phyloP scores from a whole-genome alignment of 2,329 filamentous ascomycete genomes.

The Teratosphaeria nubilosa region DNA sequence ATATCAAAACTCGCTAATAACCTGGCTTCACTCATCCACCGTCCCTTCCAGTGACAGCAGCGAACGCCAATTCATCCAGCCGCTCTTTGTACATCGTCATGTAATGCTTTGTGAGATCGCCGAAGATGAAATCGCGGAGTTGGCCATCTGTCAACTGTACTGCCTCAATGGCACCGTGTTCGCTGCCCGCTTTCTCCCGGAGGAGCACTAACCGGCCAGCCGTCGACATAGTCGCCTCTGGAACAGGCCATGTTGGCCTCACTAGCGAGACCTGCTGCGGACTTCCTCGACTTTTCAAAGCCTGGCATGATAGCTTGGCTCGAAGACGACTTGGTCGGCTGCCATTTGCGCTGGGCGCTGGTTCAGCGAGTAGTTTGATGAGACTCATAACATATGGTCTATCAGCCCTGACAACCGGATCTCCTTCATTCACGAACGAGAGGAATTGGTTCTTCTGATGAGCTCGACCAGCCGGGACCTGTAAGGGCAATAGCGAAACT shows the following conservation, averaged over 20 bases:
- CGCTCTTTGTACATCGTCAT: conserved; percentile 69
- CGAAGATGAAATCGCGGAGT: conserved; percentile 63
- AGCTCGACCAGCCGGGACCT: conserved; percentile 39
- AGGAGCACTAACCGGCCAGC: conserved; percentile 61
- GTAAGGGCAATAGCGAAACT: conserved; percentile 58
- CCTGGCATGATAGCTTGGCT: conserved; percentile 8
- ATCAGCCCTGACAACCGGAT: conserved; percentile 69
- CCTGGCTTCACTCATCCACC: not conserved
- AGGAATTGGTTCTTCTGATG: conserved; percentile 58
- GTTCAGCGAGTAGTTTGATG: conserved; percentile 57
- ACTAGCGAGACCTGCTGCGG: conserved; percentile 3
- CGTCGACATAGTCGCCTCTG: conserved; percentile 56
- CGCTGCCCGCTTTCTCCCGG: conserved; percentile 33
- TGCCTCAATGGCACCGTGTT: conserved; percentile 51
- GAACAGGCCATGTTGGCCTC: conserved; percentile 50
- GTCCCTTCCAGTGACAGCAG: conserved; percentile 48
- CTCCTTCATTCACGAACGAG: conserved; percentile 76
- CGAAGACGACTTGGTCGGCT: conserved; percentile 2
- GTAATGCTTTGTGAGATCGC: conserved; percentile 68
- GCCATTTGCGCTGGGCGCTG: conserved; percentile 18
- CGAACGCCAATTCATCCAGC: conserved; percentile 61
- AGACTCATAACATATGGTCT: conserved; percentile 61
- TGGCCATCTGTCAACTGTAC: conserved; percentile 58
- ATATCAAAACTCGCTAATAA: not conserved
- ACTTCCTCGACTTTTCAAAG: conserved; percentile 1